Base-by-base conservation (phyloP, 1,284 basidiomycete species). In the Amanita bisporigera region DNA sequence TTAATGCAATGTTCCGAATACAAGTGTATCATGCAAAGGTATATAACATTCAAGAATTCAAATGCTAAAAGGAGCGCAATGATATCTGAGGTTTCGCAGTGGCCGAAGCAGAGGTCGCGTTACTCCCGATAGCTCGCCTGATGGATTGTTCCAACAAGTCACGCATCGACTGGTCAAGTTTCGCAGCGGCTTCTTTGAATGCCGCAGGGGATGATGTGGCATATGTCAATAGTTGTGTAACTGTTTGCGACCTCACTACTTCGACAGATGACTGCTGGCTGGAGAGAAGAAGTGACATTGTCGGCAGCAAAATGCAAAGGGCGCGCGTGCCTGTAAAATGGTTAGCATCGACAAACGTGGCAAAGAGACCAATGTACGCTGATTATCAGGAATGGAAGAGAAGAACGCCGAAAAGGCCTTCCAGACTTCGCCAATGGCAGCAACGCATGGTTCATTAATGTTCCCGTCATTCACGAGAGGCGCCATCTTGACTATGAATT, bases 101-200 rank as follows among this genome's bases (percentile, higher is more conserved):
- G 66, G 83, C 80, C 45, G 75, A 69, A 11, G 76, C 68, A 26
- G 75, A 74, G n/a, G 76, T 73, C 10, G 77, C 68, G 29, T 77
- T 77, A 15, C 83, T 83, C 29, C 88, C 90, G 0, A 97, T 84
- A 6, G 90, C 91, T 62, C 90, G 89, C 68, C 96, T 85, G 41
- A 98, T 88, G 0, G 92, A 90, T 45, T 85, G 85, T 77, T 99
- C 97, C 62, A 99, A 80, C 21, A 86, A 78, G 45, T 91, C 88
- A 64, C 89, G 82, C 19, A 86, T 84, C 0, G 84, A 79, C 10
- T 84, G 78, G 19, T 91, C 88, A 60, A 99, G 84, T 43, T 88
- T 88, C 3, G 82, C 85, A 4, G 94, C 92, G 2, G 93, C 95
- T 60, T 96, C 93, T 77, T 95, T 96, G 87, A 99, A 98, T 19